Evolutionary conservation across 768 basidiomycete genomes (phyloP), one percentile per base, ranked within the genome.

Genomic region (Collybia nuda): DNA sequence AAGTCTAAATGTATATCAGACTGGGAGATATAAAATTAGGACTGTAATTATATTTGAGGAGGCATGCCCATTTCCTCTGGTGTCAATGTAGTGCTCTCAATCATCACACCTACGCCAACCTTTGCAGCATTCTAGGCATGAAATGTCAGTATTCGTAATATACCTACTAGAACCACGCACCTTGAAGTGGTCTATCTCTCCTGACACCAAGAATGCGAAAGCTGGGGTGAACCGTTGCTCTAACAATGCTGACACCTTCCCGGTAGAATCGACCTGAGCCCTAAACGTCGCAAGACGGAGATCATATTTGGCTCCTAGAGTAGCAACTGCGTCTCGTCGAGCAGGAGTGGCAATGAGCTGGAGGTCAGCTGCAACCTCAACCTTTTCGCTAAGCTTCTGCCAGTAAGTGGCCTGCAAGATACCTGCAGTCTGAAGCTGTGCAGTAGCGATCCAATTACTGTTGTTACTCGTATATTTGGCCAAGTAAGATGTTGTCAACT

Each of bases 181-280:
- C 86, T 95, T 98, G 78, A 93, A 88, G 80, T 99, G 97, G 68
- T 99, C 97, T 58, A 99, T 93, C 78, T 99, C 97, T 8, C 97
- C 97, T 15, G 92, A 82, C 40, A 99, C 85, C 60, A 95, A 68
- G 79, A 99, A 97, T 12, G 93, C 85, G 64, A 99, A 98, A 7
- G 91, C 84, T 3, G 97, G 97, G 11, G 92, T 91, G 67, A 98
- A 93, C 47, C 94, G 83, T 71, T 98, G 96, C 70, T 99, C 97
- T 18, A 98, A 82, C 61, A 95, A 69, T 54, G 95, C 94, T 41
- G 92, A 90, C 23, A 98, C 90, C 71, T 98, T 99, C 40, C 96
- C 95, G 22, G 88, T 88, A 46, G 90, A 93, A 64, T 98, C 97
- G 19, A 98, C 56, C 68, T 98, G 96, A 42, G 94, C 95, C 58